Percentiles rank a stretch among this genome's conserved stretches.
These are phyloP conservation scores for Barnettozyma siamensis DNA, from an alignment of 805 yeast species.

Conservation along the genomic window DNA sequence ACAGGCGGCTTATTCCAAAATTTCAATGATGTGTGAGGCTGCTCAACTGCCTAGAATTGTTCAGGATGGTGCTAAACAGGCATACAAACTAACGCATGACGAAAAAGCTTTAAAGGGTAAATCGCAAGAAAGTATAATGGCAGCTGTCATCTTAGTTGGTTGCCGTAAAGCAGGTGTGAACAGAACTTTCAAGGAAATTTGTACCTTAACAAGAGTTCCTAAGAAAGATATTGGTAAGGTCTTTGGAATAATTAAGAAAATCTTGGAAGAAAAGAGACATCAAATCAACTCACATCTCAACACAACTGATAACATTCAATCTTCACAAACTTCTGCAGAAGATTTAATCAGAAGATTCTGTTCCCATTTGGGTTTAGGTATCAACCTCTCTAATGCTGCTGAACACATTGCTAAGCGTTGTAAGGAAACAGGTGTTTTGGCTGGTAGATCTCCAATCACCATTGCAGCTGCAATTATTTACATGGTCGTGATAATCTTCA, in stretches of 20 bases:
- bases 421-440: conserved; percentile 87
- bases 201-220: conserved; percentile 91
- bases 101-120: conserved; percentile 83
- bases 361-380: conserved; percentile 83
- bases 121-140: conserved; percentile 91
- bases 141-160: conserved; percentile 91
- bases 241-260: conserved; percentile 76
- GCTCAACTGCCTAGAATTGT: conserved; percentile 91
- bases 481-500: conserved; percentile 87
- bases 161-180: conserved; percentile 93
- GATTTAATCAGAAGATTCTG: conserved; percentile 94
- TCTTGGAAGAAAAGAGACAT: conserved; percentile 38
- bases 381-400: conserved; percentile 85
- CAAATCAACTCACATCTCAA: conserved; percentile 20
- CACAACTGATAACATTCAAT: conserved; percentile 40
- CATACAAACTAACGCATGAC: conserved; percentile 85
- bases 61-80: conserved; percentile 96
- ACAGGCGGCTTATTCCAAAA: conserved; percentile 83
- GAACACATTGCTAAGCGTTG: conserved; percentile 88
- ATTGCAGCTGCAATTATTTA: conserved; percentile 97
- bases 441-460: conserved; percentile 95
- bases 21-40: conserved; percentile 95
- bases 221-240: conserved; percentile 92
- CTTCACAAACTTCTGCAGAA: conserved; percentile 88
- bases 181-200: conserved; percentile 91